Conservation (phyloP, 176 grass and related monocot genomes). For the Zoysia pacifica region DNA sequence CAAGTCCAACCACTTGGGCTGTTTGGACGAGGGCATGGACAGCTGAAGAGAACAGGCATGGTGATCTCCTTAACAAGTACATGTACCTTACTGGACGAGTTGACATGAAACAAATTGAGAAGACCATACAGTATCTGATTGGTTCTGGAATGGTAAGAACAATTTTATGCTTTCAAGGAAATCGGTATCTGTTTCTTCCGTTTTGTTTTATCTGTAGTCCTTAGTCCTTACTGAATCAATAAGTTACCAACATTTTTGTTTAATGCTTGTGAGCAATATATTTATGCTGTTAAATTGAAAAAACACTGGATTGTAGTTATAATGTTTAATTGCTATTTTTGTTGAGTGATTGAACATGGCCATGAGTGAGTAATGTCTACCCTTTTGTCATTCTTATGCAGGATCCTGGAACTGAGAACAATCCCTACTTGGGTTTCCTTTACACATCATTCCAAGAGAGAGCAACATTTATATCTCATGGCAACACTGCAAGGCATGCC, state of each 20-base stretch:
- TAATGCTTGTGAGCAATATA: background rate
- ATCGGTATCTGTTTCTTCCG: background rate
- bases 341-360: slow-evolving; percentile 1
- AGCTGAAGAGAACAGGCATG: slow-evolving; percentile 76
- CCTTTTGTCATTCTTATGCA: slow-evolving; percentile 22
- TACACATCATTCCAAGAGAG: slow-evolving; percentile 84
- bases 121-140: slow-evolving; percentile 73
- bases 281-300: background rate
- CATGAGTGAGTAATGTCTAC: background rate
- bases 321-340: background rate
- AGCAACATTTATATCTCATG: slow-evolving; percentile 82
- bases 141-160: slow-evolving; percentile 62
- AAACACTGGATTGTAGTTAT: background rate
- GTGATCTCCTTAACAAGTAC: slow-evolving; percentile 73
- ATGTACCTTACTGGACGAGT: slow-evolving; percentile 68
- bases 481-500: slow-evolving; percentile 66
- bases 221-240: background rate
- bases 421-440: slow-evolving; percentile 69
- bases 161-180: background rate
- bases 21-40: slow-evolving; percentile 35
- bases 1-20: slow-evolving; percentile 60
- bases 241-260: background rate
- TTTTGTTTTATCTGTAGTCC: slow-evolving; percentile 4
- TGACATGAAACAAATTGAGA: slow-evolving; percentile 74
- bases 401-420: slow-evolving; percentile 56